A percentile compares a stretch with the other conserved stretches of the same genome.
These are phyloP conservation scores for Arctostaphylos glauca DNA, from an alignment of 148 eudicot species.

Conservation along the genomic window DNA sequence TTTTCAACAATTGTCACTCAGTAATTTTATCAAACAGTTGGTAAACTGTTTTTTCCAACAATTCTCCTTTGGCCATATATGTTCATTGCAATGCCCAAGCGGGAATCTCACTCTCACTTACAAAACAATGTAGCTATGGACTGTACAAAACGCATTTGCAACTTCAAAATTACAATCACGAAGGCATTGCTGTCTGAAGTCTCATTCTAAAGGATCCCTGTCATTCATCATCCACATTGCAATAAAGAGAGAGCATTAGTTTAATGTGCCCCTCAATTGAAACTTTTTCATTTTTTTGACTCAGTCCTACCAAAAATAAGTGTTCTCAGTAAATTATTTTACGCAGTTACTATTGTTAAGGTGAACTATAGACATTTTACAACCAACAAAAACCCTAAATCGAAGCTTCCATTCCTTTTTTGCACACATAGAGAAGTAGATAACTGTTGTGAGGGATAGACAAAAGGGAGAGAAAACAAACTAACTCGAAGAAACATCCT, in stretches of 20 bases:
- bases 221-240: not conserved
- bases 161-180: not conserved
- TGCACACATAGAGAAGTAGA: not conserved
- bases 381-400: not conserved
- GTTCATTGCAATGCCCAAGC: no score
- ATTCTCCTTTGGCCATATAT: no score
- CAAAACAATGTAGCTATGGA: not conserved
- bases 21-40: no score
- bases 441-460: not conserved
- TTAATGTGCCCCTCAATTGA: not conserved
- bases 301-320: not conserved
- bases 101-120: not conserved
- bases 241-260: not conserved
- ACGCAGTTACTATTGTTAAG: not conserved
- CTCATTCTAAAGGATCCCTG: not conserved
- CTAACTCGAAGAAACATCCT: not conserved
- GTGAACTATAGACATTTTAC: not conserved
- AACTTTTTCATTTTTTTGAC: not conserved
- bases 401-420: not conserved
- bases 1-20: no score
- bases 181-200: not conserved
- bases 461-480: conserved; percentile 6
- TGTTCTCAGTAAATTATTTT: not conserved
- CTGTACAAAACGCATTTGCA: not conserved
- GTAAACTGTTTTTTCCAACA: no score